Evolutionary conservation across 108 stramenopile species (phyloP), one percentile per base, ranked within the genome.

Genomic region (Cyclotella kingstonii): DNA sequence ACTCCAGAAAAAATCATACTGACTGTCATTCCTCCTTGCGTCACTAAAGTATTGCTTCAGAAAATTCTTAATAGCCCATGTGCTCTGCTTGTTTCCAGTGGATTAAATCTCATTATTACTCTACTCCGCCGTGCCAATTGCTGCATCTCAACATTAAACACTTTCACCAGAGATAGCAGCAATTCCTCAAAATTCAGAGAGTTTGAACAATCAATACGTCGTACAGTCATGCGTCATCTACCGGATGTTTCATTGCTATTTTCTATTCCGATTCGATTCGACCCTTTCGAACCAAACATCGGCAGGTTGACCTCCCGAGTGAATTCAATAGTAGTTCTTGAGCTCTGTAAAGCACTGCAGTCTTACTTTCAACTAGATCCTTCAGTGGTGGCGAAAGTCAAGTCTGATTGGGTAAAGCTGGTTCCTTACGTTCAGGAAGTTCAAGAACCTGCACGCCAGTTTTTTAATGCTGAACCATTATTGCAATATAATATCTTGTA

Each of bases 401-500:
- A 77, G 28, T 90, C 80, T 55, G 89, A 90, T 57, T 90, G 84
- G 89, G 67, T 80, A 39, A 87, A 84, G 56, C 57, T 90, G 15
- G 49, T 87, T 8, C 86, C 86, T 5, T 50, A 50, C 44, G 64
- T 25, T n/a, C 26, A 21, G 17, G 49, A 58, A 68, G 9, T 15
- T 5, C 46, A 67, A 48, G 29, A 27, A 18, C 28, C 54, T 15
- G 23, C 22, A 19, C 55, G 72, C 4, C 21, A 35, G 23, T 74
- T 74, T 48, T 45, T 52, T 22, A 52, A 47, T 33, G 66, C 68
- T 10, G 70, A 64, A 40, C 67, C 68, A 19, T 47, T 49, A 8
- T 40, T 69, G 0, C 76, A 80, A 49, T 27, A 40, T 36, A 41
- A 60, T 5, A 52, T 83, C 21, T 59, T 83, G 48, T 47, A 54